These are phyloP conservation scores for Penicillium crustosum DNA, from an alignment of 2,329 filamentous ascomycete genomes.

Conservation along the genomic window DNA sequence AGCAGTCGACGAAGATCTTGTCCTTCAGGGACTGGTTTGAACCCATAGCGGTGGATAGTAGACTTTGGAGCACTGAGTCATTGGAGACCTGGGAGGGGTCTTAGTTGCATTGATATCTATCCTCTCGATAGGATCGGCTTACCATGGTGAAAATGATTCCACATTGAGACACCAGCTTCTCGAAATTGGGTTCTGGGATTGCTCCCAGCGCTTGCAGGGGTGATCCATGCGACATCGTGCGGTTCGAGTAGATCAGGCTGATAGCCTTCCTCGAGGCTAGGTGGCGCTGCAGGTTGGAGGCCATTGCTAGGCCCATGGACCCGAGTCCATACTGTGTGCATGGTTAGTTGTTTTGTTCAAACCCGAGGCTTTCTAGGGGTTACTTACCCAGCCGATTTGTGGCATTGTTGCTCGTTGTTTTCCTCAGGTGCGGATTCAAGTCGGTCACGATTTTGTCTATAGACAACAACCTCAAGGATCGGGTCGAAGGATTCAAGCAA, in stretches of 20 bases:
- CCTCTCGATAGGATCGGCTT: not conserved
- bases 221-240: conserved; percentile 43
- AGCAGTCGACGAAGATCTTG: conserved; percentile 84
- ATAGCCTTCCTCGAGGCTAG: conserved; percentile 34
- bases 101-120: conserved; percentile 5
- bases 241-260: conserved; percentile 42
- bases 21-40: conserved; percentile 51
- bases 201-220: conserved; percentile 39
- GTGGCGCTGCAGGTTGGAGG: conserved; percentile 45
- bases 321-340: conserved; percentile 42
- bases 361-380: not conserved
- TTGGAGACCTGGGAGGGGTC: conserved; percentile 37
- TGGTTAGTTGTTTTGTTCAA: conserved; percentile 1
- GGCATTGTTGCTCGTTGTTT: conserved; percentile 24
- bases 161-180: conserved; percentile 37
- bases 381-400: conserved; percentile 40
- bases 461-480: not conserved
- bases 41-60: conserved; percentile 29
- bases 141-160: conserved; percentile 45
- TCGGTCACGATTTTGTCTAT: not conserved
- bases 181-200: conserved; percentile 33
- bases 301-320: conserved; percentile 49
- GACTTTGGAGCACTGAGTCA: conserved; percentile 39
- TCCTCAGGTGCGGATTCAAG: not conserved
- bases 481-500: not conserved